Evolutionary conservation across 2,329 filamentous ascomycete genomes (phyloP).

Genomic region (Cytospora piceicola): DNA sequence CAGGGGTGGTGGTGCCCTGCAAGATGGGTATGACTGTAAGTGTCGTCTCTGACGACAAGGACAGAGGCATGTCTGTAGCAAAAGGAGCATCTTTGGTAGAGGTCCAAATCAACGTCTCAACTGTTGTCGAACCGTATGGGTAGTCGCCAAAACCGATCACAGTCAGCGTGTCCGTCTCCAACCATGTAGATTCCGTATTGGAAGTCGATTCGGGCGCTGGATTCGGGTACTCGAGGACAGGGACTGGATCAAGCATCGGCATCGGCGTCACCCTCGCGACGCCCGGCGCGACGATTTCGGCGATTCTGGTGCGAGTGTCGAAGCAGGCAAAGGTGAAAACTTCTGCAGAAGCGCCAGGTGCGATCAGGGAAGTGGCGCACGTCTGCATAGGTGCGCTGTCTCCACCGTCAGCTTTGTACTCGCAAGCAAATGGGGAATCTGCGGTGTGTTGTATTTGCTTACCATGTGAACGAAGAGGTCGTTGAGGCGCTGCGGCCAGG

Average conservation of each 20-base stretch:
- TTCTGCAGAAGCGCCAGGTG: neutral
- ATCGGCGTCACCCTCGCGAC: neutral
- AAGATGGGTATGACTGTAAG: neutral
- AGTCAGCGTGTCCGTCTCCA: neutral
- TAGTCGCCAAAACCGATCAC: neutral
- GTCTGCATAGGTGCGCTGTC: neutral
- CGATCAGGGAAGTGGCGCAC: neutral
- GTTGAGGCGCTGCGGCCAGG: neutral
- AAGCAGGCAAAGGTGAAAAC: neutral
- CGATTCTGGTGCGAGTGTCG: neutral
- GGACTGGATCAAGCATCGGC: neutral
- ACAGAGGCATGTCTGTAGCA: neutral
- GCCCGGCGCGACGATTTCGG: neutral
- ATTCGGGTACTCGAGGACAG: neutral
- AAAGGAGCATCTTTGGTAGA: neutral
- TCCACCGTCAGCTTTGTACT: neutral
- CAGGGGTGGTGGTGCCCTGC: neutral
- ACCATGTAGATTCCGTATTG: neutral
- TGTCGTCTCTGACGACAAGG: neutral
- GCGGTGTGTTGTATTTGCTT: neutral
- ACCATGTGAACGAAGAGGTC: slow-evolving; percentile 23
- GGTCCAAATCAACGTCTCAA: neutral
- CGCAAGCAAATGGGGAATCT: neutral
- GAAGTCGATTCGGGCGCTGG: neutral
- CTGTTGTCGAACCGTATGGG: neutral